Base-by-base conservation (phyloP, 2,329 filamentous ascomycete genomes). In the Paracorniculantispora psalliotae region DNA sequence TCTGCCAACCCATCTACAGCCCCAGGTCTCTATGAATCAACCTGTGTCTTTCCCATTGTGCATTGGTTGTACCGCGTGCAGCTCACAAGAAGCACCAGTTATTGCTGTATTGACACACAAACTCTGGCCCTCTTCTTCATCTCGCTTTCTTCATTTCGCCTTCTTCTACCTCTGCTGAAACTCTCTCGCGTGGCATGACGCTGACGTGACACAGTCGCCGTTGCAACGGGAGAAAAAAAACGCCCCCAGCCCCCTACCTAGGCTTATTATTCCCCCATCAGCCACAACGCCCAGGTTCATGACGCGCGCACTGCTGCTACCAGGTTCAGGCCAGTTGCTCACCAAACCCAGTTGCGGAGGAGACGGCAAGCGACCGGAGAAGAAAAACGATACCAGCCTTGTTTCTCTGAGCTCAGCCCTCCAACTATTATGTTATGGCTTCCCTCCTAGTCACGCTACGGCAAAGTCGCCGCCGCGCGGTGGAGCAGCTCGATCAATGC, bases 211-310 rank as follows among this genome's bases (percentile, higher is more conserved):
- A 49, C 53, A 25, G 23, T 19, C 30, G n/a, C 33, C 53, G 53
- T 57, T 49, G 53, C 53, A 57, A 57, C 13, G 21, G 9, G 35
- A 30, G n/a, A n/a, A n/a, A n/a, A n/a, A n/a, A n/a, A n/a, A n/a
- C n/a, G n/a, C n/a, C 28, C 13, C 13, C 21, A 10, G 26, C 26
- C 13, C n/a, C 19, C 51, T 17, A 47, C 4, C 30, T 12, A 33
- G 12, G 7, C 30, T 33, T 17, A 8, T 19, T 35, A 26, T 41
- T 17, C 4, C 9, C 15, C 50, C 41, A 23, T 46, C 41, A 46
- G 52, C 52, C 52, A 55, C 52, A 8, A n/a, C 6, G 12, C 9
- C 53, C 17, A 49, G 53, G 53, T 48, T 56, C 43, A 56, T 47
- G 53, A 55, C 52, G 51, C 30, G 48, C n/a, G n/a, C n/a, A n/a